phyloP scores from a whole-genome alignment of 176 grass and related monocot species.

The Tuctoria greenei region DNA sequence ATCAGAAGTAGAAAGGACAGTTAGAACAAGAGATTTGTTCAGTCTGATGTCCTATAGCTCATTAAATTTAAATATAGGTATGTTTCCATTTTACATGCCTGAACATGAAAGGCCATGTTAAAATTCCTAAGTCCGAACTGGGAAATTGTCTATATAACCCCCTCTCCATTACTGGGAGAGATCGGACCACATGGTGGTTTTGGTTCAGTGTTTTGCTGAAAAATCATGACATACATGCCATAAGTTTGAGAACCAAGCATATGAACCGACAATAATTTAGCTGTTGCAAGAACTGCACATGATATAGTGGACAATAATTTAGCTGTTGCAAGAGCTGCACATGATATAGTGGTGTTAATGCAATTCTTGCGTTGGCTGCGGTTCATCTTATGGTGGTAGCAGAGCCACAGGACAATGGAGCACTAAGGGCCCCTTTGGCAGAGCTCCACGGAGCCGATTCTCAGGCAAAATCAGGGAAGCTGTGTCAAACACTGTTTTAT shows the following conservation, averaged over 20 bases:
- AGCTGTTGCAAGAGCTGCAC: background rate
- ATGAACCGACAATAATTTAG: background rate
- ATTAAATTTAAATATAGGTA: background rate
- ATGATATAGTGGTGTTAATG: background rate
- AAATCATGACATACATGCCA: background rate
- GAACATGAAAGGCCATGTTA: background rate
- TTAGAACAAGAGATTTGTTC: conserved; percentile 1
- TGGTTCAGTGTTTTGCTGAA: background rate
- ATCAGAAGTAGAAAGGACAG: conserved; percentile 16
- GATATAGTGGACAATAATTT: background rate
- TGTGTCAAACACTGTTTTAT: too few species aligned
- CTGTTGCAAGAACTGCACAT: background rate
- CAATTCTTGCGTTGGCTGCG: background rate
- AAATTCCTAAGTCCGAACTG: background rate
- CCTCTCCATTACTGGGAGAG: too few species aligned
- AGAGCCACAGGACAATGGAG: background rate
- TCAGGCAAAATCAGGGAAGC: too few species aligned
- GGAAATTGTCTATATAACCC: too few species aligned
- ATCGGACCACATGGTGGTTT: background rate
- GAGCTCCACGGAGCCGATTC: too few species aligned
- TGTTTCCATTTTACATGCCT: background rate
- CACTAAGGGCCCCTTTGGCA: too few species aligned
- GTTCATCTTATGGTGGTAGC: background rate
- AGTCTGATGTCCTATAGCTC: background rate
- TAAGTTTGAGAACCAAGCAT: background rate